Base-by-base conservation (phyloP, 345 rosid species). In the Nephelium lappaceum region DNA sequence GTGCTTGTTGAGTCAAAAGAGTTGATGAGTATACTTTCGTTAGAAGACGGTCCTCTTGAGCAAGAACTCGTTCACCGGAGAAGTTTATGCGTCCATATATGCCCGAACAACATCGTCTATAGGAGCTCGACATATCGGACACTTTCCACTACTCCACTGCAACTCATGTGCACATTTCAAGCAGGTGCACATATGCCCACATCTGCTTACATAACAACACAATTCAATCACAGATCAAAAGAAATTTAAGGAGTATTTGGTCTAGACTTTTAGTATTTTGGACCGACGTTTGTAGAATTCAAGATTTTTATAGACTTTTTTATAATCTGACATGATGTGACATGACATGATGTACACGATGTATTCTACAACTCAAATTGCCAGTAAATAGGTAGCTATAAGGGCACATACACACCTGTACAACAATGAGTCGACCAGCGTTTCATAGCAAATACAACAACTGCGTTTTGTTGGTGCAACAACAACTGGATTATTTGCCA, bases 121-220 rank as follows among this genome's bases (percentile, higher is more conserved):
- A 3, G 98, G 91, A 80, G 95, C 94, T 82, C 88, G 84, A 76
- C 98, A 95, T 0, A 89, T 82, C 4, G 98, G 98, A 82, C 98
- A 93, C 73, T 87, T 90, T 66, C 95, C 93, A 70, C 85, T 86
- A 24, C 87, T 83, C 88, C 89, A 87, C 84, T 89, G 95, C 90
- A 93, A 82, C 83, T 90, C 94, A 23, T 88, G 88, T 24, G 95
- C 95, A 75, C 98, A 95, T 79, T 87, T 87, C 69, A 92, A 72
- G 67, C 98, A 95, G 23, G 97, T 87, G 77, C 98, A 93, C 93
- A 95, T 92, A 84, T 95, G 98, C 64, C 98, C 98, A 69, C 98
- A 93, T 86, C 95, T 94, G 78, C 72, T 69, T 15, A 5, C 36
- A 5, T 45, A 45, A 45, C 51, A 45, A 45, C 36, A 31, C 36